Percentiles rank a stretch among this genome's conserved stretches.
These are phyloP conservation scores for Uncinocarpus reesii DNA, from an alignment of 2,329 filamentous ascomycete genomes.

Conservation along the genomic window DNA sequence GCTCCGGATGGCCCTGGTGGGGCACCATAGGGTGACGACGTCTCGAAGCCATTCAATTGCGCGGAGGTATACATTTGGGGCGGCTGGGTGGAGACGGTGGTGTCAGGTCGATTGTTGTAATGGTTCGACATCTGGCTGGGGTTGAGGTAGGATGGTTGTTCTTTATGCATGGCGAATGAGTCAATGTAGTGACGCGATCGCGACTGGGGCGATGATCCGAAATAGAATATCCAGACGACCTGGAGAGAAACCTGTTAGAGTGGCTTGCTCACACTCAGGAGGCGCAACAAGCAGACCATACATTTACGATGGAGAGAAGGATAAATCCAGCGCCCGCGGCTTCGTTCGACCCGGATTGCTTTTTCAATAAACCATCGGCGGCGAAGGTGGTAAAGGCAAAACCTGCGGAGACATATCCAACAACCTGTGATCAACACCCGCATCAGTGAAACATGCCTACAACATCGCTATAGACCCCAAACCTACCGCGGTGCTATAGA, in stretches of 20 bases:
- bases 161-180: conserved; percentile 89
- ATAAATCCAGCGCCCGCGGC: conserved; percentile 90
- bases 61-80: conserved; percentile 98
- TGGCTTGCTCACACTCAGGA: background rate
- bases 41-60: conserved; percentile 92
- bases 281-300: conserved; percentile 41
- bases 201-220: conserved; percentile 81
- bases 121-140: conserved; percentile 58
- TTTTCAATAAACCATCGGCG: conserved; percentile 69
- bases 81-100: conserved; percentile 60
- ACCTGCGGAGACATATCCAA: conserved; percentile 73
- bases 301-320: conserved; percentile 80
- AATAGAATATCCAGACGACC: conserved; percentile 99
- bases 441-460: background rate
- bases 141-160: conserved; percentile 50
- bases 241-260: conserved; percentile 31
- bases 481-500: conserved; percentile 75
- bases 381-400: conserved; percentile 77
- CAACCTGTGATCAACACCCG: conserved; percentile 44
- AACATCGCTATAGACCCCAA: background rate
- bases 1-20: conserved; percentile 50
- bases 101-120: conserved; percentile 65
- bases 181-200: conserved; percentile 84
- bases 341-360: conserved; percentile 58
- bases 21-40: conserved; percentile 67